Conservation (phyloP, 23 red algal genomes). For the Chondrus crispus region DNA sequence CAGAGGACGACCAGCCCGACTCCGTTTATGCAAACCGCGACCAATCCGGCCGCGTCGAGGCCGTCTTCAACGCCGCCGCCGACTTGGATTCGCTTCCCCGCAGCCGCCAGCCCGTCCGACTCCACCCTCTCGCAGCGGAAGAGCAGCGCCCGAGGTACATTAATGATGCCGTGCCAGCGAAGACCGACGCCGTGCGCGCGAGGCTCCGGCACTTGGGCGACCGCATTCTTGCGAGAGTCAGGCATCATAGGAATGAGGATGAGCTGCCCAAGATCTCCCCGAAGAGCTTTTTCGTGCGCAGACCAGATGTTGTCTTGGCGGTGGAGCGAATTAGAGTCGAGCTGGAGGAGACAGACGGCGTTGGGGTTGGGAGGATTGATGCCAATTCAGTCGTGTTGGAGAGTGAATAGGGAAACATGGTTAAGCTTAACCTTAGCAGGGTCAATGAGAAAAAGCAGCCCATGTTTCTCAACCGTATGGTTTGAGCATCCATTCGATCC, state of each 20-base stretch:
- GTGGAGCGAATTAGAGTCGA: conserved; percentile 24
- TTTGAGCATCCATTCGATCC: background rate
- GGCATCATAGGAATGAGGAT: background rate
- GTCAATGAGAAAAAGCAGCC: background rate
- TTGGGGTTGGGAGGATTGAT: background rate
- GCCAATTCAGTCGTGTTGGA: conserved; percentile 22
- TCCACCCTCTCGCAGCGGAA: too few relatives aligned
- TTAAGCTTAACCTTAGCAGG: conserved; percentile 31
- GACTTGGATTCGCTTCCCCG: background rate
- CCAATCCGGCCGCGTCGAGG: conserved; percentile 17
- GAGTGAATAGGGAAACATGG: conserved; percentile 15
- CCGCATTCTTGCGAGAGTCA: background rate
- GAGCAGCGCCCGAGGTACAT: background rate
- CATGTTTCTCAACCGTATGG: conserved; percentile 6
- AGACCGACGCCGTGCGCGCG: background rate
- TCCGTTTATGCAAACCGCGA: background rate
- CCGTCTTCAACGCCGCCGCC: background rate
- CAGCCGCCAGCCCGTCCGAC: background rate
- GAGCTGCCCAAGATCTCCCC: background rate
- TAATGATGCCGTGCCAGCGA: background rate
- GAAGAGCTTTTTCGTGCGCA: background rate
- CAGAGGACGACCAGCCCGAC: background rate
- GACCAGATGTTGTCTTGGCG: background rate
- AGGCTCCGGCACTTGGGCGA: background rate
- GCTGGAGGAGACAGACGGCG: conserved; percentile 7